Conservation (phyloP, 139 green algal species). For the Volvox reticuliferus region DNA sequence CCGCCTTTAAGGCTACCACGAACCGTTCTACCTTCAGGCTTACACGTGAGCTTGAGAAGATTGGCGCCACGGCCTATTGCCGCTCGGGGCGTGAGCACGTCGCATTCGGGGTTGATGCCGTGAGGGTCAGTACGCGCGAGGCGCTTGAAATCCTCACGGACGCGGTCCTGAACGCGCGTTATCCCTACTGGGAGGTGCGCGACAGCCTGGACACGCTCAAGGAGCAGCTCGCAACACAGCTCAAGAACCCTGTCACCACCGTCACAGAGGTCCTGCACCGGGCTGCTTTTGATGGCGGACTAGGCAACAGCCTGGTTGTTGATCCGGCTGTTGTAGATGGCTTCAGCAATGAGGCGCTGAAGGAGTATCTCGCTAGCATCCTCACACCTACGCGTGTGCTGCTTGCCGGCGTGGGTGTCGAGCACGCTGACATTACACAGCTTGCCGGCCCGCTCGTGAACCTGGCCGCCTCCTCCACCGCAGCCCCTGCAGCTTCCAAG, state of each 20-base stretch:
- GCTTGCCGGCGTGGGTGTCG: constrained; percentile 57
- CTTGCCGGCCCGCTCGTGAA: constrained; percentile 46
- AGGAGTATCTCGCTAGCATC: constrained; percentile 50
- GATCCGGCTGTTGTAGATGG: constrained; percentile 37
- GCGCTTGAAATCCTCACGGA: constrained; percentile 70
- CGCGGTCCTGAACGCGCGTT: constrained; percentile 64
- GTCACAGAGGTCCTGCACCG: constrained; percentile 68
- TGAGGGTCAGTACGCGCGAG: constrained; percentile 63
- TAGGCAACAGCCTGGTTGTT: constrained; percentile 41
- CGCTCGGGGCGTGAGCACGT: constrained; percentile 62
- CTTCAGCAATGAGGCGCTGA: constrained; percentile 53
- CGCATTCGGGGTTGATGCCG: constrained; percentile 54
- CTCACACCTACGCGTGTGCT: constrained; percentile 51
- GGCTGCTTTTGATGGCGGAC: constrained; percentile 56
- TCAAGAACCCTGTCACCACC: constrained; percentile 42
- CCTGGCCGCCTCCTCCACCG: not conserved
- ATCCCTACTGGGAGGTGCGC: constrained; percentile 66
- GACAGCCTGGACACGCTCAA: constrained; percentile 56
- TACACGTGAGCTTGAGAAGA: constrained; percentile 77
- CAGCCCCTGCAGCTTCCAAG: constrained; percentile 20
- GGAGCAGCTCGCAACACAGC: constrained; percentile 50
- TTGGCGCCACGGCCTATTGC: constrained; percentile 56
- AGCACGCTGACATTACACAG: constrained; percentile 51
- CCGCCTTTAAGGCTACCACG: constrained; percentile 74
- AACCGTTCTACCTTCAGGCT: constrained; percentile 70